Evolutionary conservation across 371 early-diverging fungal genomes (phyloP), one percentile per base, ranked within the genome.

Genomic region (Cokeromyces recurvatus): DNA sequence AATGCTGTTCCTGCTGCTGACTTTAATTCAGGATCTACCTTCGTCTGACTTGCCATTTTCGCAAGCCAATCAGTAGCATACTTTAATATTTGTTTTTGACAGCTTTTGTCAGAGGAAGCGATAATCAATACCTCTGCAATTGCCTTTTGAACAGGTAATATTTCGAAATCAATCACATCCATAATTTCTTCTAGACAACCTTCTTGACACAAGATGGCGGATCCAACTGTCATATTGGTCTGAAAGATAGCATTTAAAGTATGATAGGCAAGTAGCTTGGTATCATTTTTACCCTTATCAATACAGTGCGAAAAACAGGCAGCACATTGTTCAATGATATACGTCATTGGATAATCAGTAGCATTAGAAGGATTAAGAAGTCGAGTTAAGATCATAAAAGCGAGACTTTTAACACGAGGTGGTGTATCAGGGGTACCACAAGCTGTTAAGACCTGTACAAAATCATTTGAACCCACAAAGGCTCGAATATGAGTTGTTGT

Each of bases 81-180:
- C 19, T 68, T 56, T 7, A 70, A 71, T 25, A 92, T 66, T 14
- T 68, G 55, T 16, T 72, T 73, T 29, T 84, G 71, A 32, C 83
- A 82, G n/a, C 72, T 64, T 25, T 78, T 66, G 16, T 87, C 85
- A 1, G 81, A 68, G 32, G 87, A 85, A 2, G 88, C 87, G 17
- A 71, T 62, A 0, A 82, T 82, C 4, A 91, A 69, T 2, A 81
- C 71, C 32, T 86, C 78, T 0, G 81, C 53, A 7, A 83, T 66
- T 2, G 81, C 77, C 12, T 78, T 48, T 51, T 89, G 87, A 3
- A 84, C 79, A 8, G 66, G 57, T 17, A 68, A 69, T 3, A 73
- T 56, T 45, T 88, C 90, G 53, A 79, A 77, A 17, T 89, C 90
- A 25, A 84, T 55, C 19, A 73, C 68, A 51, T 89, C 90, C 71